A percentile compares a stretch with the other conserved stretches of the same genome.
These are phyloP conservation scores for Wickerhamomyces silvicola DNA, from an alignment of 805 yeast genomes.

Conservation along the genomic window DNA sequence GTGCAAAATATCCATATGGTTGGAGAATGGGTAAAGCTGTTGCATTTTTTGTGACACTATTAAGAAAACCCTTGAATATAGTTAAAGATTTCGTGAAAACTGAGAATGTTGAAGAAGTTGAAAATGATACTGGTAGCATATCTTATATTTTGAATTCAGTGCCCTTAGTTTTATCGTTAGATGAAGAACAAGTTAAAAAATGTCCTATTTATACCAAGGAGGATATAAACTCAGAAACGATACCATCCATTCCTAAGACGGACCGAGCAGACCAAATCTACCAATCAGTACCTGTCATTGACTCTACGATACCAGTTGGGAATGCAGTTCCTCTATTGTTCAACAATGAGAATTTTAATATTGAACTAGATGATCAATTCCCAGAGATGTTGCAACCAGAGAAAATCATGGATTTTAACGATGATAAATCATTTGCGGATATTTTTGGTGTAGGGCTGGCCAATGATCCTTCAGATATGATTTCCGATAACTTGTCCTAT, in stretches of 20 bases:
- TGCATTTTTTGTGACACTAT: slow-evolving; percentile 33
- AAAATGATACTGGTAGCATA: slow-evolving; percentile 16
- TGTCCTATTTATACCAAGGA: background rate
- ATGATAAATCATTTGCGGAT: slow-evolving; percentile 14
- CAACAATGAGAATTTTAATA: too few species aligned
- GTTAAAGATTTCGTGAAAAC: slow-evolving; percentile 19
- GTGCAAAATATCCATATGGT: slow-evolving; percentile 57
- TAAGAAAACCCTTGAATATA: slow-evolving; percentile 26
- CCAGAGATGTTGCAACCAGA: slow-evolving; percentile 10
- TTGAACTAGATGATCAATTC: slow-evolving; percentile 7
- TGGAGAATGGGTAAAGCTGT: slow-evolving; percentile 61
- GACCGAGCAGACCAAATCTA: background rate
- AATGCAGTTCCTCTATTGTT: slow-evolving; percentile 1
- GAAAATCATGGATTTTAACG: slow-evolving; percentile 7
- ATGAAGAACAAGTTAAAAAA: slow-evolving; percentile 13
- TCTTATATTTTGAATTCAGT: slow-evolving; percentile 18
- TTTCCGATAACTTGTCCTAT: too few species aligned
- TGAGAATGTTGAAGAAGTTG: slow-evolving; percentile 16
- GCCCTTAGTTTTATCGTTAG: slow-evolving; percentile 15
- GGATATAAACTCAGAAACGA: background rate
- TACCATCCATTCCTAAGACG: too few species aligned
- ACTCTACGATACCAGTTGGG: background rate
- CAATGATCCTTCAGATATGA: too few species aligned
- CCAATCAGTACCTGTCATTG: background rate
- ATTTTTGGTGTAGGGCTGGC: slow-evolving; percentile 9